Evolutionary conservation across 306 rosid species (phyloP).

Genomic region (Glycine latifolia): DNA sequence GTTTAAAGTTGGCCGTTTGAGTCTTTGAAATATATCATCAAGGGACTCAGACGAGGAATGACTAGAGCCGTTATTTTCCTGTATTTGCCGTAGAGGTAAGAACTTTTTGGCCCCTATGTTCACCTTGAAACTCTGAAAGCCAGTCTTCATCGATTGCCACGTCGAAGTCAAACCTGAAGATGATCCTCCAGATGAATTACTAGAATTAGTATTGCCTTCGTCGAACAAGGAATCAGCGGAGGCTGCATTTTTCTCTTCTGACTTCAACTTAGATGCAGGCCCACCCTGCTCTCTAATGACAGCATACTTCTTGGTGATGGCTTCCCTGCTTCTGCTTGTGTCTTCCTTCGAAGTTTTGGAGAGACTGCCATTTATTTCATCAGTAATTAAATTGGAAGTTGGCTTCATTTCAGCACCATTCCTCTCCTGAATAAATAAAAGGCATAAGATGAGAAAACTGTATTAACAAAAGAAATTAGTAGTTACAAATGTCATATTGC

Average conservation of each 20-base stretch:
- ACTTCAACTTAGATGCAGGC: slow-evolving; percentile 60
- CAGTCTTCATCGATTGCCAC: slow-evolving; percentile 84
- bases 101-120: slow-evolving; percentile 76
- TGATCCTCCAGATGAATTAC: slow-evolving; percentile 47
- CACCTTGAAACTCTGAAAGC: slow-evolving; percentile 81
- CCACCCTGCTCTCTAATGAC: slow-evolving; percentile 75
- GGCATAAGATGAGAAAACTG: slow-evolving; percentile 19
- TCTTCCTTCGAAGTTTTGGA: slow-evolving; percentile 59
- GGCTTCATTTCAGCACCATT: slow-evolving; percentile 66
- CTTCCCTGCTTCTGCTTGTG: slow-evolving; percentile 76
- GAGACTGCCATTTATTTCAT: slow-evolving; percentile 49
- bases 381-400: slow-evolving; percentile 52
- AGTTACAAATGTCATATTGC: slow-evolving; percentile 24
- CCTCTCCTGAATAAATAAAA: slow-evolving; percentile 60
- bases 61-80: slow-evolving; percentile 58
- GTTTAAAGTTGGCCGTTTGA: slow-evolving; percentile 64
- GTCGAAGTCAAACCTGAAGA: slow-evolving; percentile 74
- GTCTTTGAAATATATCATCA: slow-evolving; percentile 82
- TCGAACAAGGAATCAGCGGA: slow-evolving; percentile 66
- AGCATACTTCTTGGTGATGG: slow-evolving; percentile 82
- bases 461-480: slow-evolving; percentile 10
- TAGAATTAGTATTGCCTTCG: slow-evolving; percentile 48
- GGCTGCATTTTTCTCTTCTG: slow-evolving; percentile 57
- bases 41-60: slow-evolving; percentile 75
- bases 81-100: slow-evolving; percentile 70